Evolutionary conservation across 2,329 filamentous ascomycete genomes (phyloP), one percentile per base, ranked within the genome.

Genomic region (Neonectria magnoliae): DNA sequence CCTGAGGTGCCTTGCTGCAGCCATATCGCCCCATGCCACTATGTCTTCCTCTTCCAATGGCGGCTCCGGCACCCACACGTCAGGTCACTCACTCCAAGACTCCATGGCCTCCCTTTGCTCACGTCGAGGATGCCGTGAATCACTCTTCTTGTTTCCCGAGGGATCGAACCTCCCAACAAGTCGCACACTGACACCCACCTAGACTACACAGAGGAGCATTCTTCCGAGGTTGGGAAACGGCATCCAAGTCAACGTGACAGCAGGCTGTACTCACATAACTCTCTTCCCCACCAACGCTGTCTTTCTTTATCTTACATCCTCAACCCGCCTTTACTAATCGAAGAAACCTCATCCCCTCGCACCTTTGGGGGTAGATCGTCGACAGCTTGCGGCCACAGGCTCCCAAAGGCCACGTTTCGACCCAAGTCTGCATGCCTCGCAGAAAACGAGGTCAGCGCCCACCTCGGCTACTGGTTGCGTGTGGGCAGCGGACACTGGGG

Each of bases 361-460:
- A n/a, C n/a, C 10, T 22, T 20, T 18, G 48, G n/a, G 48, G 27
- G 29, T 18, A 6, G 6, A 33, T n/a, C 27, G 10, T n/a, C n/a
- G n/a, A 51, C n/a, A 11, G 48, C 48, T 8, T 20, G n/a, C 11
- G n/a, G 29, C 29, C 27, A 36, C 29, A 33, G 48, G n/a, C 29
- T 33, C n/a, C 48, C 48, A 51, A 33, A 59, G 50, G 59, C 59
- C 64, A 66, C 64, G 53, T 66, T 63, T 57, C 64, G 29, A 62
- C 10, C 27, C 36, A 62, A 59, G 18, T 16, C 60, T 55, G 56
- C 59, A 62, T 62, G 44, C 50, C 54, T 57, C 33, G 33, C 58
- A 57, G 57, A 31, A 54, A 31, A 42, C 36, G 36, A 61, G 51
- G 33, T 38, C 51, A 53, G 45, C 38, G 53, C 20, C 48, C 27